phyloP scores from a whole-genome alignment of 1,139 yeast genomes.

The Oligophagozyma castellii region DNA sequence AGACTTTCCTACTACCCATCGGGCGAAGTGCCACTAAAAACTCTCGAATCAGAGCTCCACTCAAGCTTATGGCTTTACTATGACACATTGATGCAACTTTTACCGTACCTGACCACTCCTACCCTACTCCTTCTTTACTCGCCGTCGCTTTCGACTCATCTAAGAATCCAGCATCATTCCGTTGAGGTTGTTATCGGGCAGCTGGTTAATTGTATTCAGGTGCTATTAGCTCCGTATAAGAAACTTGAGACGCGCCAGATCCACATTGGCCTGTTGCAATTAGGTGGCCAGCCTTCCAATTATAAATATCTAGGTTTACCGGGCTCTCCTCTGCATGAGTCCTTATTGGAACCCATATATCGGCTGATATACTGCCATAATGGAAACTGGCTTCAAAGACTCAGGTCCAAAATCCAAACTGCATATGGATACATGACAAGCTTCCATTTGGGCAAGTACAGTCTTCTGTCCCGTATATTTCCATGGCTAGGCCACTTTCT shows the following conservation, averaged over 20 bases:
- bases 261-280: slow-evolving; percentile 19
- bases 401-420: not conserved
- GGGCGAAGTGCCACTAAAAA: slow-evolving; percentile 14
- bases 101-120: slow-evolving; percentile 12
- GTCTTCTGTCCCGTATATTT: slow-evolving; percentile 1
- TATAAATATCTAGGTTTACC: slow-evolving; percentile 17
- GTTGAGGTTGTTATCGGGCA: slow-evolving; percentile 19
- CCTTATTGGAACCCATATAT: slow-evolving; percentile 18
- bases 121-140: slow-evolving; percentile 18
- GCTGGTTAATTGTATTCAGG: slow-evolving; percentile 14
- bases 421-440: not conserved
- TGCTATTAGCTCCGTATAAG: slow-evolving; percentile 9
- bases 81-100: slow-evolving; percentile 11
- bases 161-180: slow-evolving; percentile 15
- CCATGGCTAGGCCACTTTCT: not conserved
- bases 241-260: slow-evolving; percentile 12
- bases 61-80: slow-evolving; percentile 15
- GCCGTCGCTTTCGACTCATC: slow-evolving; percentile 19
- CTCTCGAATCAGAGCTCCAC: slow-evolving; percentile 14
- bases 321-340: slow-evolving; percentile 16
- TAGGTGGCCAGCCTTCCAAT: slow-evolving; percentile 23
- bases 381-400: slow-evolving; percentile 5
- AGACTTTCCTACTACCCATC: slow-evolving; percentile 21
- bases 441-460: slow-evolving; percentile 2
- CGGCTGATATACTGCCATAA: slow-evolving; percentile 15